Evolutionary conservation across 1,284 basidiomycete species (phyloP), one percentile per base, ranked within the genome.

Genomic region (Melampsora medusae): DNA sequence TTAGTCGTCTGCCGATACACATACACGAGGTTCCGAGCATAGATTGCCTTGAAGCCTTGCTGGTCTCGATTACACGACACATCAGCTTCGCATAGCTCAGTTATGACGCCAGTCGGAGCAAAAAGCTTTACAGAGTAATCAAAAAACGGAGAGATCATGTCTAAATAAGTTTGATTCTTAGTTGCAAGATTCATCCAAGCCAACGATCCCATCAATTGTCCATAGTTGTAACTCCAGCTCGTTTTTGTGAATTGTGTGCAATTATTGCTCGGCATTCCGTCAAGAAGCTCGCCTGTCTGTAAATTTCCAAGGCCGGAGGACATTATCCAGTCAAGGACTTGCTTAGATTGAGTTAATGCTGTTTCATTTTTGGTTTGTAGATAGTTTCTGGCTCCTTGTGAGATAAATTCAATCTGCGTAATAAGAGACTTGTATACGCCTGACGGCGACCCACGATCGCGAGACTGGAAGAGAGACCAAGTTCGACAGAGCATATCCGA

Each of bases 401-500:
- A 61, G 35, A 75, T 68, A 25, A 68, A 75, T 62, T 75, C 72
- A 9, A 75, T 38, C 28, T 75, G 66, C 1, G 72, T 75, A 38
- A 75, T 75, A 7, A 75, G 31, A n/a, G 72, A 67, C 50, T 75
- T 75, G 72, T 61, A 75, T 12, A 22, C 28, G n/a, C 71, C 71
- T 38, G 50, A 46, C 22, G 28, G 16, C 14, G 48, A 28, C 19
- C 22, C 35, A n/a, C 71, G 16, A 50, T 65, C 71, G 53, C 71
- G 46, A 49, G 64, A 66, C 71, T 73, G 53, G 35, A 28, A 2
- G 48, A 16, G 42, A 38, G 14, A 10, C 49, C 22, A 6, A 4
- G 16, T n/a, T 12, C 16, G 9, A 16, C 14, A 35, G n/a, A 33
- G 35, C 25, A 31, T 33, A 33, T 9, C 19, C 33, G 33, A 28